These are phyloP conservation scores for Plasmopara muralis DNA, from an alignment of 352 stramenopile species.

Conservation along the genomic window DNA sequence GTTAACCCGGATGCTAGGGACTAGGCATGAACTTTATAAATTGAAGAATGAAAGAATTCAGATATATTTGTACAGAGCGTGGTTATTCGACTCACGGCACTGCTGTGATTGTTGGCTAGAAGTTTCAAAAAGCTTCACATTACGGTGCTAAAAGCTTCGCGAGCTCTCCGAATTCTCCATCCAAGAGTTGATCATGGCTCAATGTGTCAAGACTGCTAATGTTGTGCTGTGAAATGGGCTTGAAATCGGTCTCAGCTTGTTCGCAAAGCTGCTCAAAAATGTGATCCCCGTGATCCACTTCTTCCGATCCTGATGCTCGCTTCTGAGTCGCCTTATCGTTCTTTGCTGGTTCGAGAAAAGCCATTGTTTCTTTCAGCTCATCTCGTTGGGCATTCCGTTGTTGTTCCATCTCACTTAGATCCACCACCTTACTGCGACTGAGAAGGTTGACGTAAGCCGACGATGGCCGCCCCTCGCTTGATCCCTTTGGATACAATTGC, in stretches of 20 bases:
- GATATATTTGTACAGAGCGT: too few species aligned
- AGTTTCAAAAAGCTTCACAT: neutral
- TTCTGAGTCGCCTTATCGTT: slow-evolving; percentile 2
- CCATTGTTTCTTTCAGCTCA: slow-evolving; percentile 17
- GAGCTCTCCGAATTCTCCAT: slow-evolving; percentile 43
- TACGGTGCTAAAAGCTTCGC: slow-evolving; percentile 41
- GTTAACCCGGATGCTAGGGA: slow-evolving; percentile 50
- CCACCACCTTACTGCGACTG: slow-evolving; percentile 74
- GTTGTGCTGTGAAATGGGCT: slow-evolving; percentile 9
- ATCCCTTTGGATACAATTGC: slow-evolving; percentile 65
- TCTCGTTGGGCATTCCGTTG: slow-evolving; percentile 33
- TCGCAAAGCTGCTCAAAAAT: slow-evolving; percentile 79
- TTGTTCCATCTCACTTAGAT: slow-evolving; percentile 44
- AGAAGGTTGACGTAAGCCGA: slow-evolving; percentile 77
- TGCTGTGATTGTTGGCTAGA: neutral
- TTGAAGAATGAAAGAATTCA: too few species aligned
- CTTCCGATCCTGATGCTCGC: slow-evolving; percentile 11
- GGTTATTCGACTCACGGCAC: too few species aligned
- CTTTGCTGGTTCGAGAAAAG: slow-evolving; percentile 22
- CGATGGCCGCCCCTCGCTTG: slow-evolving; percentile 49
- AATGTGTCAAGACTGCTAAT: slow-evolving; percentile 6
- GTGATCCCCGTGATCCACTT: slow-evolving; percentile 54
- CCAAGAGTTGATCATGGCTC: slow-evolving; percentile 33
- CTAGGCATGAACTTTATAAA: neutral
- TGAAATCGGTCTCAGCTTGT: slow-evolving; percentile 70